A percentile compares a stretch with the other conserved stretches of the same genome.
These are phyloP conservation scores for Circinella umbellata DNA, from an alignment of 371 early-diverging fungal species.

Conservation along the genomic window DNA sequence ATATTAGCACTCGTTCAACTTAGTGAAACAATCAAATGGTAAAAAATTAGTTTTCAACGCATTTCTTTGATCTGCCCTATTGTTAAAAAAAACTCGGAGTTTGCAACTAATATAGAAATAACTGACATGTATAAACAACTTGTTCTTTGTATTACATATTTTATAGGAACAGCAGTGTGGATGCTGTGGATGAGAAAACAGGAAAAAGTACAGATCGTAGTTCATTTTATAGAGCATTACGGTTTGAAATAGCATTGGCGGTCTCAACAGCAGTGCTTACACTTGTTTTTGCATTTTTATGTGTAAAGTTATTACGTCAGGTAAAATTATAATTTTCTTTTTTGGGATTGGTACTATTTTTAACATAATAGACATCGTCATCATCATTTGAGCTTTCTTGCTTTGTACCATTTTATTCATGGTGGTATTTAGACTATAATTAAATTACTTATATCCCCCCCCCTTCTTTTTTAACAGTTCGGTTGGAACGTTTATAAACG, in stretches of 20 bases:
- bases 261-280: slow-evolving; percentile 30
- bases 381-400: too few species aligned
- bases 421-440: not conserved
- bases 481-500: slow-evolving; percentile 54
- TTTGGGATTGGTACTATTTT: too few species aligned
- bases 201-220: slow-evolving; percentile 20
- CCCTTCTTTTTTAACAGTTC: slow-evolving; percentile 23
- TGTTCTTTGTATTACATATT: too few species aligned
- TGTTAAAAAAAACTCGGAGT: not conserved
- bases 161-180: slow-evolving; percentile 24
- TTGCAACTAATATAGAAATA: slow-evolving; percentile 12
- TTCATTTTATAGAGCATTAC: slow-evolving; percentile 33
- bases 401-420: too few species aligned
- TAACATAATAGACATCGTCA: too few species aligned
- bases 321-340: slow-evolving; percentile 14
- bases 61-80: not conserved
- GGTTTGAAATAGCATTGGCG: slow-evolving; percentile 42
- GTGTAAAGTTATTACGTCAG: slow-evolving; percentile 38
- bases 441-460: not conserved
- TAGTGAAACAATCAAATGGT: slow-evolving; percentile 46
- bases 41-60: slow-evolving; percentile 15
- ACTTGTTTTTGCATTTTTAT: slow-evolving; percentile 32
- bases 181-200: slow-evolving; percentile 20
- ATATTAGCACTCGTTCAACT: slow-evolving; percentile 51
- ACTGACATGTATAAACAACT: not conserved